These are phyloP conservation scores for Leccinum laetum DNA, from an alignment of 1,284 basidiomycete species.

Conservation along the genomic window DNA sequence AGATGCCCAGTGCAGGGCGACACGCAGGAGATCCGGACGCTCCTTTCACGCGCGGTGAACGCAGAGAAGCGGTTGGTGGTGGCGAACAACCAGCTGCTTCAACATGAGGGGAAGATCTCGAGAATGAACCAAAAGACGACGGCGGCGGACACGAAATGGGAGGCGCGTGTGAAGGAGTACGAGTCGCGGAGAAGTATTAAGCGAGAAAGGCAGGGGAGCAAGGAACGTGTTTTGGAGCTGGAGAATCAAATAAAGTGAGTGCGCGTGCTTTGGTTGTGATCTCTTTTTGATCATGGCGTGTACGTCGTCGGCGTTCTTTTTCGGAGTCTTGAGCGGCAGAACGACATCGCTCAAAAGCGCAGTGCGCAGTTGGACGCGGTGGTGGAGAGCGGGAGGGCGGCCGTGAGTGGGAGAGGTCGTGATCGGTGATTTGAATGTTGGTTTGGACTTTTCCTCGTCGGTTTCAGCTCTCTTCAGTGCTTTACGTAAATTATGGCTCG, in stretches of 20 bases:
- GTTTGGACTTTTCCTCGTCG: background rate
- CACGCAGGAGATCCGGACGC: conserved; percentile 68
- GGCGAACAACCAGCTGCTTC: conserved; percentile 79
- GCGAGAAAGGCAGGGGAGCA: conserved; percentile 92
- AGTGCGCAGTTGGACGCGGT: conserved; percentile 67
- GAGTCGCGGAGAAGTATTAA: conserved; percentile 92
- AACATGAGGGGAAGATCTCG: conserved; percentile 83
- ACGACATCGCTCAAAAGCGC: conserved; percentile 70
- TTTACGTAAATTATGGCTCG: background rate
- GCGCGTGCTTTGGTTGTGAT: background rate
- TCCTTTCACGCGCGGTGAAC: conserved; percentile 71
- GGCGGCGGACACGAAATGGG: conserved; percentile 85
- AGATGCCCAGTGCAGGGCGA: conserved; percentile 70
- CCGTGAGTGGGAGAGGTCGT: conserved; percentile 16
- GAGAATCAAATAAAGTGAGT: conserved; percentile 68
- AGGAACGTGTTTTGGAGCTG: conserved; percentile 76
- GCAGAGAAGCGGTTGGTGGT: conserved; percentile 83
- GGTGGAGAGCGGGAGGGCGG: conserved; percentile 29
- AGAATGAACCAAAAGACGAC: conserved; percentile 69
- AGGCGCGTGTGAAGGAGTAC: conserved; percentile 89
- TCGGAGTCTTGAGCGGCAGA: conserved; percentile 68
- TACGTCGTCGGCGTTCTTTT: background rate
- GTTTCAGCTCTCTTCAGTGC: background rate
- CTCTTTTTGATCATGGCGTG: background rate
- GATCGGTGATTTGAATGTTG: conserved; percentile 21